Percentiles rank a stretch among this genome's conserved stretches.
Evolutionary conservation across 2,329 filamentous ascomycete species (phyloP).

Genomic region (Emmonsia crescens): DNA sequence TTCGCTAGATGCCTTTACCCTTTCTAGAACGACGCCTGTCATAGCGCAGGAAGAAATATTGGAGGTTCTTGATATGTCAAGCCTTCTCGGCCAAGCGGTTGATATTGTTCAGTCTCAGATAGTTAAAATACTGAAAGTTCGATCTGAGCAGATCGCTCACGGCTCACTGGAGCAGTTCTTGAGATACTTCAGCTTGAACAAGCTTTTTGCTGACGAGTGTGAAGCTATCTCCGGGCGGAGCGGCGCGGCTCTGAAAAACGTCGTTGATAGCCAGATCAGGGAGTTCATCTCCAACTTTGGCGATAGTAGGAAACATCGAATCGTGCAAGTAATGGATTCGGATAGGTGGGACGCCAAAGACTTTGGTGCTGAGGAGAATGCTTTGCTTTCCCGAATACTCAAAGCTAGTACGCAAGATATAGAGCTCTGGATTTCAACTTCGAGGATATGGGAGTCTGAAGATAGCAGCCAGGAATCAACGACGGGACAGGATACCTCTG

Average conservation of each 20-base stretch:
- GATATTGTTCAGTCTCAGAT: constrained; percentile 55
- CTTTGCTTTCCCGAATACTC: constrained; percentile 44
- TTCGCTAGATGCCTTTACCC: constrained; percentile 33
- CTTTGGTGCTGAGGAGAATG: constrained; percentile 44
- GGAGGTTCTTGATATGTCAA: constrained; percentile 55
- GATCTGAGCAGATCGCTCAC: constrained; percentile 48
- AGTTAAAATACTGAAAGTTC: constrained; percentile 52
- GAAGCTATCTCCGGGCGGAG: constrained; percentile 54
- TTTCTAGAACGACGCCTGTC: constrained; percentile 18
- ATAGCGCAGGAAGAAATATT: constrained; percentile 48
- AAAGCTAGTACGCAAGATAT: constrained; percentile 49
- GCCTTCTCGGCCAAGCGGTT: constrained; percentile 54
- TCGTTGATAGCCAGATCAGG: constrained; percentile 52
- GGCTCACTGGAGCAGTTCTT: constrained; percentile 48
- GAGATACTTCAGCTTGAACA: constrained; percentile 52
- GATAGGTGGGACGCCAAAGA: constrained; percentile 57
- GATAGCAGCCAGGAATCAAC: constrained; percentile 16
- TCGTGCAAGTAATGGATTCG: constrained; percentile 48
- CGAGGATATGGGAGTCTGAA: constrained; percentile 41
- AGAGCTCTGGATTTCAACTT: constrained; percentile 41
- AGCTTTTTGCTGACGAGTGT: constrained; percentile 55
- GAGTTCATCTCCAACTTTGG: constrained; percentile 50
- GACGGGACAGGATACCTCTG: constrained; percentile 28
- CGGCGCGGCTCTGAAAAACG: constrained; percentile 48
- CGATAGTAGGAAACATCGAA: constrained; percentile 45